These are phyloP conservation scores for Astrothelium macrocarpum DNA, from an alignment of 495 filamentous ascomycete genomes.

Conservation along the genomic window DNA sequence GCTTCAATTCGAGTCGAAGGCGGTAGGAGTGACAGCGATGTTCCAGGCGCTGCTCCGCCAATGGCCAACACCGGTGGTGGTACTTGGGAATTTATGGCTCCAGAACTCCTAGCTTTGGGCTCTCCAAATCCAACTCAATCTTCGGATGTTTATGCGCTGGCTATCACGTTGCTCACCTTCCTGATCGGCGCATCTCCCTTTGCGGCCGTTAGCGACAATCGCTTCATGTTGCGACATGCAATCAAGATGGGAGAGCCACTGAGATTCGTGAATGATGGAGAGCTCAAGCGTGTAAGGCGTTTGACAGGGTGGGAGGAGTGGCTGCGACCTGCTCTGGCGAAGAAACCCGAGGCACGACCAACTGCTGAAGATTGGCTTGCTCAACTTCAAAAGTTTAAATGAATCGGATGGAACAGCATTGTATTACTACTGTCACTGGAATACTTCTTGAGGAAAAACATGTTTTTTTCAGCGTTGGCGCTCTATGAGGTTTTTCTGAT, in stretches of 20 bases:
- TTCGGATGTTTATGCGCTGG: conserved; percentile 48
- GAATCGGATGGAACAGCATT: not conserved
- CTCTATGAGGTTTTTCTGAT: not conserved
- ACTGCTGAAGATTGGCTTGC: not conserved
- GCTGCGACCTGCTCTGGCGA: not conserved
- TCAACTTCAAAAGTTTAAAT: not conserved
- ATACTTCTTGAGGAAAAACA: not conserved
- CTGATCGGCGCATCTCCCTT: conserved; percentile 48
- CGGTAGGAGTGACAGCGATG: not conserved
- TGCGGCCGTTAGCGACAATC: conserved; percentile 31
- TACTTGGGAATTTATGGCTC: conserved; percentile 51
- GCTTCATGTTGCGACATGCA: conserved; percentile 19
- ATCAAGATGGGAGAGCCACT: conserved; percentile 20
- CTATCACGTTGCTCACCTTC: conserved; percentile 45
- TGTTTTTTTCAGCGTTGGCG: not conserved
- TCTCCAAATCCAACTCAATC: conserved; percentile 27
- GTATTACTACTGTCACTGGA: not conserved
- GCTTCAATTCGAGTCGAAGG: conserved; percentile 38
- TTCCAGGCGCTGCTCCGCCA: not conserved
- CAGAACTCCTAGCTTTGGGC: conserved; percentile 33
- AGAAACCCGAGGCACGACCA: not conserved
- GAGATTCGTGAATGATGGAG: conserved; percentile 12
- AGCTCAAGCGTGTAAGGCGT: not conserved
- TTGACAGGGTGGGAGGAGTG: not conserved
- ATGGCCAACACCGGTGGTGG: conserved; percentile 33